Base-by-base conservation (phyloP, 495 filamentous ascomycete genomes). In the Paragyromitra xinjiangensis region DNA sequence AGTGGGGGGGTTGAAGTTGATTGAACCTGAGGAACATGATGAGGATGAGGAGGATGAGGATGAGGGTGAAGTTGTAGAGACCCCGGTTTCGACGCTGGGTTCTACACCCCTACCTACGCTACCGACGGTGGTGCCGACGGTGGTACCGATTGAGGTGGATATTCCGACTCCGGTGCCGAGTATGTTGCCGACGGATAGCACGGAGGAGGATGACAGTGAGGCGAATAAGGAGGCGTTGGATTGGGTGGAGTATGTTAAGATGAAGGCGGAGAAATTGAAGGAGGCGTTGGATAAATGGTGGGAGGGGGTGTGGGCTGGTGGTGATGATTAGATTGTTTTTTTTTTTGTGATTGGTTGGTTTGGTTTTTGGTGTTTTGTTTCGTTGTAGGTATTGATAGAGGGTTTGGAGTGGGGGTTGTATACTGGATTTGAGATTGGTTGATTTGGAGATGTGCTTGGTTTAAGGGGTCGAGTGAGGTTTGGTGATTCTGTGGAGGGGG, bases 1-100 rank as follows among this genome's bases (percentile, higher is more conserved):
- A 22, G 87, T 97, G 0, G 92, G 92, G 11, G 53, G 22, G 12
- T 83, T 2, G 40, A 16, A 19, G 45, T 14, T 40, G 61, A 37
- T 12, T 6, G 58, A 37, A 58, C 11, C 19, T 16, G 26, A 4
- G 1, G 53, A 29, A 7, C 93, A 91, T 0, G 83, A 91, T 12
- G 22, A 34, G 7, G 44, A 14, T 2, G 65, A 66, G n/a, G 51
- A 26, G 16, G 93, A 91, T 0, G 79, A 84, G n/a, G 44, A 19
- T 8, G 80, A 84, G 1, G 83, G 83, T 0, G 75, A 61, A 1
- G 73, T 55, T 2, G 22, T 82, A 5, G 82, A 85, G 6, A 6
- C 2, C 22, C 11, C 22, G 42, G 16, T 63, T 5, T 16, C n/a
- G 80, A 83, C 11, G 82, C 84, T 4, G 80, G 1, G 45, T 14